phyloP scores from a whole-genome alignment of 129 eudicot genomes.

The Erigeron canadensis region DNA sequence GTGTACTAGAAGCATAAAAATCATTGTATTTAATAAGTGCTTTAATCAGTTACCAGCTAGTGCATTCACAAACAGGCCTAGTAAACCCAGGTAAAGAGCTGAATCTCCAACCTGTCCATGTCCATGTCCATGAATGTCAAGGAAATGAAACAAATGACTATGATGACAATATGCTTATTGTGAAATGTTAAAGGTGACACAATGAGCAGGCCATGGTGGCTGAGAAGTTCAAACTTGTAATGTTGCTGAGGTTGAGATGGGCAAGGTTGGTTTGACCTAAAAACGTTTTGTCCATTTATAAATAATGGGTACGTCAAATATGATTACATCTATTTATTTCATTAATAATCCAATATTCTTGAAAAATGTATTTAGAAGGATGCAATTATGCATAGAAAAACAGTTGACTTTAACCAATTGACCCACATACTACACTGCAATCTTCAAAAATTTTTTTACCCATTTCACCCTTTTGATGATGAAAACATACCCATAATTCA shows the following conservation, averaged over 20 bases:
- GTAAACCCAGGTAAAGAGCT: conserved; percentile 78
- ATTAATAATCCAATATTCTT: background rate
- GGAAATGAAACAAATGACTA: background rate
- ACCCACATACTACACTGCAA: background rate
- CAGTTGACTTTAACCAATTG: background rate
- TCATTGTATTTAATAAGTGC: background rate
- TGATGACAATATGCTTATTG: background rate
- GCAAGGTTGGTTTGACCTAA: background rate
- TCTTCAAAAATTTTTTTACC: background rate
- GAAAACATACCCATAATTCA: background rate
- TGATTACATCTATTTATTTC: background rate
- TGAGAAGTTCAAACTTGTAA: background rate
- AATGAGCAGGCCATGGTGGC: background rate
- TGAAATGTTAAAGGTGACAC: background rate
- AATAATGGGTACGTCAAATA: background rate
- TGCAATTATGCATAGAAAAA: background rate
- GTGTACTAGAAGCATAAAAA: background rate
- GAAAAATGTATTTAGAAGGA: background rate
- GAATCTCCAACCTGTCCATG: conserved; percentile 81
- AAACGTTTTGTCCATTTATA: background rate
- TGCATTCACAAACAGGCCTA: conserved; percentile 81
- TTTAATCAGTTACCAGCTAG: conserved; percentile 56
- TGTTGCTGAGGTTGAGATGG: background rate
- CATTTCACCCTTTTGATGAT: background rate
- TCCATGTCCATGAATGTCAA: conserved; percentile 4